phyloP scores from a whole-genome alignment of 345 rosid species.

The Salix koriyanagi region DNA sequence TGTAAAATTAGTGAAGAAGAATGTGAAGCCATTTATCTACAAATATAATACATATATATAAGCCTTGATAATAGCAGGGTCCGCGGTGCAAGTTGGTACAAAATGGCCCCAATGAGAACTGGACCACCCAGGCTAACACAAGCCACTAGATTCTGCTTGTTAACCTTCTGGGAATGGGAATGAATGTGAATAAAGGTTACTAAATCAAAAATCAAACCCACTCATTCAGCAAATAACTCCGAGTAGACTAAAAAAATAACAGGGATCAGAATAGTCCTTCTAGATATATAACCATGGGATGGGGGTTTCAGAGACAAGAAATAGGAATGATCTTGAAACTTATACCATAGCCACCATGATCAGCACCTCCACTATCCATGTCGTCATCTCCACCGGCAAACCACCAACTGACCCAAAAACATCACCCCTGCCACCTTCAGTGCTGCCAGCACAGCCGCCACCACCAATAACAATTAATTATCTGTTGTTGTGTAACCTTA shows the following conservation, averaged over 20 bases:
- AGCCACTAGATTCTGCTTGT: neutral
- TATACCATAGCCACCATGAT: neutral
- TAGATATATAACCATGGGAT: neutral
- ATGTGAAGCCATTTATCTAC: neutral
- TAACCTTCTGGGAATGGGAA: neutral
- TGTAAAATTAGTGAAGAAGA: neutral
- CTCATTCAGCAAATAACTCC: neutral
- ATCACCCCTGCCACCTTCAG: neutral
- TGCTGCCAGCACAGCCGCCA: neutral
- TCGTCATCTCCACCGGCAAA: neutral
- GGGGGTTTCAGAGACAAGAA: neutral
- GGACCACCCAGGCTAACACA: neutral
- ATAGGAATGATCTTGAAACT: neutral
- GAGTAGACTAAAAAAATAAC: neutral
- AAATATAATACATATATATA: neutral
- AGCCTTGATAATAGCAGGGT: neutral
- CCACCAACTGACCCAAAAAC: neutral
- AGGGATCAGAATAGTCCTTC: neutral
- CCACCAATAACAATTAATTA: neutral
- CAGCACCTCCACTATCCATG: neutral
- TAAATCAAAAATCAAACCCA: neutral
- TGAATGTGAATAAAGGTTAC: neutral
- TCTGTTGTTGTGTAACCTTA: neutral
- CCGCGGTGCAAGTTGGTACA: neutral
- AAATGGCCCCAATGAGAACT: neutral